phyloP scores from a whole-genome alignment of 2,329 filamentous ascomycete species.

The Phaeosphaeria sp. region DNA sequence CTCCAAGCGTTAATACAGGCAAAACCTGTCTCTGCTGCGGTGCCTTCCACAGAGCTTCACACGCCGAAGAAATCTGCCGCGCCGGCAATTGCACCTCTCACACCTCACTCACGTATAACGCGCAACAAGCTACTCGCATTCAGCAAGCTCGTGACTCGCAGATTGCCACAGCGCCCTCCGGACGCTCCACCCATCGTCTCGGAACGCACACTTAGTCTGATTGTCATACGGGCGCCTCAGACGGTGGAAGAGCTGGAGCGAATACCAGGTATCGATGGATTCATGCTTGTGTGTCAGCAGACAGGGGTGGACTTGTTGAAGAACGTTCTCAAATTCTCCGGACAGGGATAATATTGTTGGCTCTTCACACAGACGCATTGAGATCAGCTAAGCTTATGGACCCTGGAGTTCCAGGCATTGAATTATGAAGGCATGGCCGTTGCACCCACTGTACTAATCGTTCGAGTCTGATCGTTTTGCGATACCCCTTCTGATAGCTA shows the following conservation, averaged over 20 bases:
- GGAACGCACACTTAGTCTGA: conserved; percentile 24
- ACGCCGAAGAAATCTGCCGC: not conserved
- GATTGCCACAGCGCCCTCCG: conserved; percentile 8
- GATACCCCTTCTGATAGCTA: not conserved
- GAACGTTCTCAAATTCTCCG: conserved; percentile 34
- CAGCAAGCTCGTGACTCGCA: conserved; percentile 32
- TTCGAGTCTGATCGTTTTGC: not conserved
- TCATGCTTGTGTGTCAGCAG: conserved; percentile 28
- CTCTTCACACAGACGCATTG: no score
- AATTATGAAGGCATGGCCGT: no score
- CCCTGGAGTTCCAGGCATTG: no score
- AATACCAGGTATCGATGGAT: conserved; percentile 31
- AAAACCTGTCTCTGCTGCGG: not conserved
- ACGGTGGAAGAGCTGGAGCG: conserved; percentile 30
- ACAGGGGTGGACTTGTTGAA: conserved; percentile 29
- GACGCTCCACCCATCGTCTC: conserved; percentile 25
- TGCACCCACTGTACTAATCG: no score
- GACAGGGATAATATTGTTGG: not conserved
- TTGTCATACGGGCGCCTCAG: conserved; percentile 23
- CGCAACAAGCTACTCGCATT: conserved; percentile 39
- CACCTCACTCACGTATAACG: conserved; percentile 21
- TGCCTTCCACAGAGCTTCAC: not conserved
- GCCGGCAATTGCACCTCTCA: conserved; percentile 2
- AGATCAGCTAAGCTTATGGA: no score
- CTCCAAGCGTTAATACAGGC: not conserved